Base-by-base conservation (phyloP, 768 basidiomycete species). In the Boletus tylopilopsis region DNA sequence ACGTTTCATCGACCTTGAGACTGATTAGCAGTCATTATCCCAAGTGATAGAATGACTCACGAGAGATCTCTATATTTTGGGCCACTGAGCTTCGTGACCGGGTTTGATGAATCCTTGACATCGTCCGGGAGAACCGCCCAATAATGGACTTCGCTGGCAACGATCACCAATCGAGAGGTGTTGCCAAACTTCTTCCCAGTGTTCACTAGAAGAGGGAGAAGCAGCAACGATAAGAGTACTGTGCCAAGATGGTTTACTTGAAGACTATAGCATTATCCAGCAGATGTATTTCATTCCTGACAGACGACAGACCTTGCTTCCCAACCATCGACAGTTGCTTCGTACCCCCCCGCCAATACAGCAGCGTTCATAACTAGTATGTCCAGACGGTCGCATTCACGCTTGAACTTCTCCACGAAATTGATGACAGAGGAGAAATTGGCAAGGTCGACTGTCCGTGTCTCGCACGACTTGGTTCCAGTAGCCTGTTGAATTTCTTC, bases 281-380 rank as follows among this genome's bases (percentile, higher is more conserved):
- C 5, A n/a, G 1, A 13, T 0, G 18, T 4, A 7, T 5, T 19
- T 13, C n/a, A 5, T 36, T 2, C 25, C 2, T 19, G 5, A 27
- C 9, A 35, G 3, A 21, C 6, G 39, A 58, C 69, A 5, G 42
- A 78, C 79, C 53, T 61, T 11, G 60, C 42, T 50, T 81, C 79
- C 75, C 74, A 81, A 7, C 75, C 78, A 57, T 80, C 73, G 0
- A 44, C 30, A 0, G 73, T 74, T 9, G 54, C 39, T 6, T 59
- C 32, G 27, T 68, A 70, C 9, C n/a, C 42, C 2, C 0, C 1
- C 0, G 18, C 2, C 0, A 43, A 19, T 2, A 71, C 45, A 0
- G 53, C 76, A 1, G 78, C 76, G 24, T 79, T 79, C 59, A 72
- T 68, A 11, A 78, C 65, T 2, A 81, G 59, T 21, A 78, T 51